Percentiles rank a stretch among this genome's conserved stretches.
phyloP scores from a whole-genome alignment of 2,329 filamentous ascomycete species.

The Fusarium sarcochroum region DNA sequence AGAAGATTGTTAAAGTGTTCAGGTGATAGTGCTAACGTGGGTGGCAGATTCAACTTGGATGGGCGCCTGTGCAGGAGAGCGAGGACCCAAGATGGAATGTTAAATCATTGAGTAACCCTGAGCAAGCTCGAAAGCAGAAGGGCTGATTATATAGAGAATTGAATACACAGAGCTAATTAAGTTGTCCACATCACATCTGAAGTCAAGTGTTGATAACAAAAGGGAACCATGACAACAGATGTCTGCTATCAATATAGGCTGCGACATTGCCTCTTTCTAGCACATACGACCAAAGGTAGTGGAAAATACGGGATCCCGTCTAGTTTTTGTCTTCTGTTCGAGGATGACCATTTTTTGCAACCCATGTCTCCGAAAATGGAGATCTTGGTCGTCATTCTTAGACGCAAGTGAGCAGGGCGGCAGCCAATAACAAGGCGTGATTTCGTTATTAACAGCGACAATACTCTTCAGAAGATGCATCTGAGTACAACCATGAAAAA shows the following conservation, averaged over 20 bases:
- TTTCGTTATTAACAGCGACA: too few species aligned
- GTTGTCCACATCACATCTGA: too few species aligned
- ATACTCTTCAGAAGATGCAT: too few species aligned
- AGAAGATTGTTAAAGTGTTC: not conserved
- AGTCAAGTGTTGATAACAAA: not conserved
- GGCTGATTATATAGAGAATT: not conserved
- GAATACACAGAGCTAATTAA: too few species aligned
- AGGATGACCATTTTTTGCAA: too few species aligned
- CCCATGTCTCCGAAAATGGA: too few species aligned
- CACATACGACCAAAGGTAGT: conserved; percentile 14
- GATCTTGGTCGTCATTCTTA: too few species aligned
- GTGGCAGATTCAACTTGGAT: conserved; percentile 44
- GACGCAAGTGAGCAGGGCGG: too few species aligned
- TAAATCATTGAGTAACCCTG: conserved; percentile 30
- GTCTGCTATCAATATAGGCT: not conserved
- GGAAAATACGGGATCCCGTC: conserved; percentile 19
- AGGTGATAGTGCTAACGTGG: not conserved
- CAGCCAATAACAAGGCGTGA: too few species aligned
- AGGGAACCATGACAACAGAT: not conserved
- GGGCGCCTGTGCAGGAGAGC: conserved; percentile 43
- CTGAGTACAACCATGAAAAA: too few species aligned
- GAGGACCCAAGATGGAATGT: conserved; percentile 44
- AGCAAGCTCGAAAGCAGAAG: conserved; percentile 16
- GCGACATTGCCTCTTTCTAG: not conserved
- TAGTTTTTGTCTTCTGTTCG: too few species aligned